These are phyloP conservation scores for Tuber microsphaerosporum DNA, from an alignment of 495 filamentous ascomycete species.

Conservation along the genomic window DNA sequence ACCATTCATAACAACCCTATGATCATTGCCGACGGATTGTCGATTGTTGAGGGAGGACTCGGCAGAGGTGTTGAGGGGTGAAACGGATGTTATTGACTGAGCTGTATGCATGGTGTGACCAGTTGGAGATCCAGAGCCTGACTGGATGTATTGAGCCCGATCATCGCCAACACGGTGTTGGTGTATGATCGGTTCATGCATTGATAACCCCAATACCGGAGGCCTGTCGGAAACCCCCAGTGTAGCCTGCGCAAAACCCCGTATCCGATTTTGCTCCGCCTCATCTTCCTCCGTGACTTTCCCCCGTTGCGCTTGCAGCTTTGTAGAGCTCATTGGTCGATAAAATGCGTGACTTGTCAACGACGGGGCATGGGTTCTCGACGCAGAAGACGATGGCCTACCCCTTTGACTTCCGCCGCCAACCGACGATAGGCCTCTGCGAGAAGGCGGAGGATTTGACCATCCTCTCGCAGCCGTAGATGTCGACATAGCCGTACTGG, in stretches of 20 bases:
- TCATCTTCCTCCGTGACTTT: constrained; percentile 44
- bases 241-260: constrained; percentile 37
- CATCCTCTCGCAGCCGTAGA: constrained; percentile 48
- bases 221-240: constrained; percentile 9
- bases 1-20: constrained; percentile 8
- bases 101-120: constrained; percentile 42
- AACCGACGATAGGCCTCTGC: constrained; percentile 46
- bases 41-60: background rate
- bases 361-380: constrained; percentile 81
- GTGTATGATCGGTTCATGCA: constrained; percentile 34
- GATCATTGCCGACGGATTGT: background rate
- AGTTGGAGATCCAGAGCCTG: constrained; percentile 55
- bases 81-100: constrained; percentile 35
- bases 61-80: constrained; percentile 39
- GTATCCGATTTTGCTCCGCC: constrained; percentile 42
- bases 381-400: constrained; percentile 58
- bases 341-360: constrained; percentile 88
- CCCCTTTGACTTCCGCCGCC: constrained; percentile 43
- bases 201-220: constrained; percentile 20
- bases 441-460: constrained; percentile 45
- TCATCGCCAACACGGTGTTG: constrained; percentile 31
- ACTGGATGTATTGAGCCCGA: constrained; percentile 28
- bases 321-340: constrained; percentile 91
- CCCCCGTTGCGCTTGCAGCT: constrained; percentile 81
- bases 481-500: constrained; percentile 47